These are phyloP conservation scores for Aspergillus versicolor DNA, from an alignment of 2,329 filamentous ascomycete species.

Conservation along the genomic window DNA sequence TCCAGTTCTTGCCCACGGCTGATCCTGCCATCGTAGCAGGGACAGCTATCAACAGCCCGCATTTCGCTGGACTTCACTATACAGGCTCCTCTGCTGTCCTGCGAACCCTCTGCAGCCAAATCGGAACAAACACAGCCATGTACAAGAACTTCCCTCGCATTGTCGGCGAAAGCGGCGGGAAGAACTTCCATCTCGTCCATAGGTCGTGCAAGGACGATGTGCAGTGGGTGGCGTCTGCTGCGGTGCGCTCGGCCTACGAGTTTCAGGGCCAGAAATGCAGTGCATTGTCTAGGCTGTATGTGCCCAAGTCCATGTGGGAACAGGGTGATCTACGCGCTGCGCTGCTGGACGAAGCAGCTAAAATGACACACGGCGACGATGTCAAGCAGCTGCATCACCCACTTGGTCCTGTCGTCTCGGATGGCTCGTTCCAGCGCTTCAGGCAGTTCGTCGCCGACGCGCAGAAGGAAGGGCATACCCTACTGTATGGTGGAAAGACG, in stretches of 20 bases:
- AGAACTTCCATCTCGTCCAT: constrained; percentile 87
- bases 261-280: constrained; percentile 89
- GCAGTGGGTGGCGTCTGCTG: constrained; percentile 73
- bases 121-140: constrained; percentile 72
- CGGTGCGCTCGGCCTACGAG: constrained; percentile 80
- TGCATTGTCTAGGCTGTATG: constrained; percentile 74
- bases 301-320: constrained; percentile 68
- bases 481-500: constrained; percentile 72
- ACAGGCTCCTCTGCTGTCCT: constrained; percentile 89
- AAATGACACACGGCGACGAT: neutral
- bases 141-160: constrained; percentile 82
- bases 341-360: constrained; percentile 51
- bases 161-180: constrained; percentile 84
- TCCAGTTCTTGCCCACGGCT: constrained; percentile 82
- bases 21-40: constrained; percentile 80
- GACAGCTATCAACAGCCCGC: constrained; percentile 68
- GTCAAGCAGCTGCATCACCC: neutral
- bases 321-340: constrained; percentile 61
- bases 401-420: constrained; percentile 78
- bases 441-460: neutral
- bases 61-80: constrained; percentile 86
- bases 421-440: constrained; percentile 63
- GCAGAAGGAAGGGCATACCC: constrained; percentile 68
- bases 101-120: constrained; percentile 80
- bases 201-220: constrained; percentile 64